These are phyloP conservation scores for Ophiosphaerella herpotricha DNA, from an alignment of 2,329 filamentous ascomycete species.

Conservation along the genomic window DNA sequence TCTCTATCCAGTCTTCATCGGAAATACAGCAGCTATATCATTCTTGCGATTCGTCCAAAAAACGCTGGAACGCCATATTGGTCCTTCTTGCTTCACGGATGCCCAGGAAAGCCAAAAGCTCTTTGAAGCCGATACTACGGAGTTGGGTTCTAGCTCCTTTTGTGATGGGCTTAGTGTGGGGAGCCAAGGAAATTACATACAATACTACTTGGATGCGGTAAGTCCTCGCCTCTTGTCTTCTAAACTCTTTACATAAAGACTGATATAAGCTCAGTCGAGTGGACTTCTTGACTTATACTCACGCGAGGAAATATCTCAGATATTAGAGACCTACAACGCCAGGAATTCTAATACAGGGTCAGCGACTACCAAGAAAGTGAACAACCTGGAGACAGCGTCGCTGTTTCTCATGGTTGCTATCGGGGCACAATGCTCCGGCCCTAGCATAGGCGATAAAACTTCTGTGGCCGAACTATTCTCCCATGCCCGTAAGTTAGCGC, in stretches of 20 bases:
- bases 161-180: conserved; percentile 37
- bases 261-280: conserved; percentile 40
- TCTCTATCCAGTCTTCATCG: conserved; percentile 51
- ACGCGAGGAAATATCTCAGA: conserved; percentile 26
- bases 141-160: conserved; percentile 28
- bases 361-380: conserved; percentile 10
- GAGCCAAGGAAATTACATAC: conserved; percentile 35
- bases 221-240: conserved; percentile 24
- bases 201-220: conserved; percentile 42
- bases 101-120: conserved; percentile 57
- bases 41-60: conserved; percentile 61
- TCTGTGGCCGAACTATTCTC: conserved; percentile 53
- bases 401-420: conserved; percentile 57
- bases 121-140: conserved; percentile 54
- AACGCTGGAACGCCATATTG: conserved; percentile 56
- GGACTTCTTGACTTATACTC: conserved; percentile 49
- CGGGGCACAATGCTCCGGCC: conserved; percentile 54
- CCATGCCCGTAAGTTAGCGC: conserved; percentile 54
- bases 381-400: conserved; percentile 28
- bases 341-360: neutral
- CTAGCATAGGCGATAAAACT: conserved; percentile 19
- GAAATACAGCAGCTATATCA: conserved; percentile 59
- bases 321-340: neutral
- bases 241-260: conserved; percentile 23
- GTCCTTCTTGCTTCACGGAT: conserved; percentile 60